phyloP scores from a whole-genome alignment of 805 yeast species.

The Trichomonascus vanleenenianus region DNA sequence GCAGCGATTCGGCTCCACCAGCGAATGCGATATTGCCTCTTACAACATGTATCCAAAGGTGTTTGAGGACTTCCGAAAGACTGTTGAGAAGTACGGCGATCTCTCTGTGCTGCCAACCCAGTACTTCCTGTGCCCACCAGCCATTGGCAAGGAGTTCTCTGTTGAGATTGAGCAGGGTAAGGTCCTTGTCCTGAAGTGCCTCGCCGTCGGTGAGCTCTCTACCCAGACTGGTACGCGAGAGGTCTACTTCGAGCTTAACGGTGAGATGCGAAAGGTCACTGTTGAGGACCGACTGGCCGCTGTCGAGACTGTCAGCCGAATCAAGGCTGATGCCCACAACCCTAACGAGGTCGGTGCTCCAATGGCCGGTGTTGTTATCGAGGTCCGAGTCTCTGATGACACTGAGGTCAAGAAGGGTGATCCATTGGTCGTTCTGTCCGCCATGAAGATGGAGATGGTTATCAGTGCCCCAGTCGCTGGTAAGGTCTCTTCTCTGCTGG shows the following conservation, averaged over 20 bases:
- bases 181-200: conserved; percentile 78
- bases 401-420: conserved; percentile 93
- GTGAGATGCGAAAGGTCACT: conserved; percentile 94
- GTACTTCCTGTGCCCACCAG: conserved; percentile 81
- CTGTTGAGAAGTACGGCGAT: conserved; percentile 76
- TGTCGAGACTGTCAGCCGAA: conserved; percentile 76
- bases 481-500: conserved; percentile 63
- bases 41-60: conserved; percentile 98
- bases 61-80: conserved; percentile 75
- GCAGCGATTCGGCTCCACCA: conserved; percentile 64
- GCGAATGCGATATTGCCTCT: conserved; percentile 87
- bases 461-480: conserved; percentile 89
- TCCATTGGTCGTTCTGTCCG: conserved; percentile 85
- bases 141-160: conserved; percentile 77
- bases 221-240: conserved; percentile 85
- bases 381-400: conserved; percentile 84
- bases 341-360: conserved; percentile 96
- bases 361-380: conserved; percentile 98
- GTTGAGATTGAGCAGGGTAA: conserved; percentile 95
- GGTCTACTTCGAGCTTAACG: conserved; percentile 95
- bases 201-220: conserved; percentile 88
- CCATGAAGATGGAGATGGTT: conserved; percentile 99
- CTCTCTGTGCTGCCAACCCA: conserved; percentile 90
- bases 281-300: conserved; percentile 83
- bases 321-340: conserved; percentile 82